Base-by-base conservation (phyloP, 805 yeast genomes). In the Pachysolen tannophilus region DNA sequence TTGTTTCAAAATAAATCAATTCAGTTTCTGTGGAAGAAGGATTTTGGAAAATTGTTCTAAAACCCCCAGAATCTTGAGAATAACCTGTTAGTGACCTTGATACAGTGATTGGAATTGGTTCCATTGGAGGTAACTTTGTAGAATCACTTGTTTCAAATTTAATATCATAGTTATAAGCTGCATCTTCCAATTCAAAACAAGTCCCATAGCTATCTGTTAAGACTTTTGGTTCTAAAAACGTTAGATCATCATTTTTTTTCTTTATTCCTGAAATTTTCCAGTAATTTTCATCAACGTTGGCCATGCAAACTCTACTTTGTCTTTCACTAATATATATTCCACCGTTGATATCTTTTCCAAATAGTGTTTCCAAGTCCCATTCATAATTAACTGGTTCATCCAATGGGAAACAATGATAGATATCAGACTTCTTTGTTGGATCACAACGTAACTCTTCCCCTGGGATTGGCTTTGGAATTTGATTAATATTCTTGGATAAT, bases 61-160 rank as follows among this genome's bases (percentile, higher is more conserved):
- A 65, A 0, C 95, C 96, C 38, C 97, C 97, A 40, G 75, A 69
- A 49, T 86, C 96, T 53, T 83, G 94, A 2, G 95, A 87, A 50
- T 80, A 81, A 1, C 97, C 97, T 0, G 95, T 85, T 35, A 90
- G 67, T 0, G 97, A 83, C 41, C 98, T 71, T 15, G 92, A 80
- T 0, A 82, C 94, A 37, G 52, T 55, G 3, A 92, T 61, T 2
- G 92, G 92, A 0, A 86, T 85, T 2, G 49, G 43, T 2, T 50
- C 55, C 0, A 63, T 42, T 0, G 64, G 60, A 1, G 55, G 48
- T 3, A 73, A 67, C 1, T 52, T 41, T 1, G 65, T 46, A 7
- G 82, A 67, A 41, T 79, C 60, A 0, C 50, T 43, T 0, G 87
- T 58, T 3, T 43, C 43, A 43, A 76, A 61, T 5, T 40, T 43